Evolutionary conservation across 2,329 filamentous ascomycete species (phyloP), one percentile per base, ranked within the genome.

Genomic region (Aspergillus puulaauensis): DNA sequence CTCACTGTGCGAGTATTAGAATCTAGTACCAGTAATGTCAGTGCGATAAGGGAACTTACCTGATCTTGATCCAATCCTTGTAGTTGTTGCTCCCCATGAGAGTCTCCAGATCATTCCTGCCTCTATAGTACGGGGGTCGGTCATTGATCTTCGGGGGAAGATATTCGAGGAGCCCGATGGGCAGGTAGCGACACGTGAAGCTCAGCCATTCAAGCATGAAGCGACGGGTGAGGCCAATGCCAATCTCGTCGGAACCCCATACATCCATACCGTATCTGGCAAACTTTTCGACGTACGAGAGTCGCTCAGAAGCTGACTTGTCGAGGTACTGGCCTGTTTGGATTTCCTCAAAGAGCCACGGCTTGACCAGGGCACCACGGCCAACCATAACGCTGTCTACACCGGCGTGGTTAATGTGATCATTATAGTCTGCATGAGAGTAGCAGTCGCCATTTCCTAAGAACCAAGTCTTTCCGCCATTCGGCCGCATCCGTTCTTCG

Each of bases 301-400:
- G 83, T 57, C 95, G 89, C 79, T 99, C 93, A 5, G 87, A 83
- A 2, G 93, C 89, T 3, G 90, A 91, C 76, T 99, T 99, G 80
- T 99, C 95, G 40, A 99, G 85, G 71, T 98, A 97, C 75, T 98
- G 95, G 5, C 90, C 90, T 61, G 87, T 84, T 65, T 90, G 86
- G 55, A 99, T 98, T 76, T 99, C 95, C 75, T 99, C 95, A 71
- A 98, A 99, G 61, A 99, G 82, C 95, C 95, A 99, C 1, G 95
- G 95, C 78, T 99, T 99, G 77, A 98, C 91, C 58, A 99, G 83
- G 9, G 95, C 95, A 56, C 95, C 95, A 60, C 95, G 90, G n/a
- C 88, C 95, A 60, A 98, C 86, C 95, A 99, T 98, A 71, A 96
- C 90, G n/a, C 87, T 87, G 77, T 98, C 93, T 46, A 98, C 92